Conservation (phyloP, 176 grass and related monocot species). For the Thalia dealbata region DNA sequence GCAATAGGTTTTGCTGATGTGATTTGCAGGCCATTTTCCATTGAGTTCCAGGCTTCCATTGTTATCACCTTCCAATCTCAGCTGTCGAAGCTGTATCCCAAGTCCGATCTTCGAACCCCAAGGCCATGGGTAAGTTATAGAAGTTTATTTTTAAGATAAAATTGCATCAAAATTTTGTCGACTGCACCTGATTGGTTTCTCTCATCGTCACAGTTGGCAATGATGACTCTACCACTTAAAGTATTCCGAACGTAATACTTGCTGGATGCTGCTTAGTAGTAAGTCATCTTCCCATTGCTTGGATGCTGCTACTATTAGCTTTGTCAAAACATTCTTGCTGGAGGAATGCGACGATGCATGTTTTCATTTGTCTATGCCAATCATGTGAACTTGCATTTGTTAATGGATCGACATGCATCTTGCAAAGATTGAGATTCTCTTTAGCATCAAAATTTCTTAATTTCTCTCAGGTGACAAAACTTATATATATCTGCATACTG, state of each 20-base stretch:
- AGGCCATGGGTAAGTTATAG: slow-evolving; percentile 13
- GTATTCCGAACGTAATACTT: slow-evolving; percentile 1
- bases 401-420: background rate
- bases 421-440: too few relatives aligned
- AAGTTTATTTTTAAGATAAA: background rate
- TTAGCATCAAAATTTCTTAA: too few relatives aligned
- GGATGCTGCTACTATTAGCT: background rate
- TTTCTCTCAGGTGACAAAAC: too few relatives aligned
- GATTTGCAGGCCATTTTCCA: slow-evolving; percentile 12
- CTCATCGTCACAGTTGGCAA: slow-evolving; percentile 6
- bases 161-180: background rate
- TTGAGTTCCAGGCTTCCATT: slow-evolving; percentile 14
- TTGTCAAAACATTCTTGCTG: background rate
- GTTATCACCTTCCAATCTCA: slow-evolving; percentile 12
- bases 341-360: background rate
- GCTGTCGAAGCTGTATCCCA: slow-evolving; percentile 16
- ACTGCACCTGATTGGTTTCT: background rate
- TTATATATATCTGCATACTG: too few relatives aligned
- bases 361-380: background rate
- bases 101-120: slow-evolving; percentile 13
- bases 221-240: slow-evolving; percentile 5
- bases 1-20: too few relatives aligned
- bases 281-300: background rate
- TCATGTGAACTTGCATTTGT: background rate
- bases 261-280: too few relatives aligned